Evolutionary conservation across 257 asterid genomes (phyloP).

Genomic region (Schizonepeta tenuifolia): DNA sequence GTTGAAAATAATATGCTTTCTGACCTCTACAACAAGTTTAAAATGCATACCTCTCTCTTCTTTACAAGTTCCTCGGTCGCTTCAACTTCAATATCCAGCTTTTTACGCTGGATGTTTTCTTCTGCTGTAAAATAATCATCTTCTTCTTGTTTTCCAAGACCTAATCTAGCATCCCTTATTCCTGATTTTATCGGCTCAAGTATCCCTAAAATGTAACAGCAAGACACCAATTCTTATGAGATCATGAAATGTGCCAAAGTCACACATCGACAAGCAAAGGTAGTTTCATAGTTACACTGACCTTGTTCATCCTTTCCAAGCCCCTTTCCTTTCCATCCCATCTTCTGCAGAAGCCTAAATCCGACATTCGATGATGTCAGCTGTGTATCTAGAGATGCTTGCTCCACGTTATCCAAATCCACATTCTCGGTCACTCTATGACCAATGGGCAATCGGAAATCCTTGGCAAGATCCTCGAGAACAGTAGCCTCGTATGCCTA

Average conservation of each 20-base stretch:
- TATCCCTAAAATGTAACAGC: slow-evolving; percentile 58
- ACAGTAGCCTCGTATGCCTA: slow-evolving; percentile 72
- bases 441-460: slow-evolving; percentile 79
- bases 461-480: slow-evolving; percentile 92
- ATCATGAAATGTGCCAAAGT: neutral
- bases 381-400: slow-evolving; percentile 86
- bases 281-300: slow-evolving; percentile 32
- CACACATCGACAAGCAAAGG: neutral
- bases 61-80: slow-evolving; percentile 89
- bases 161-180: slow-evolving; percentile 85
- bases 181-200: slow-evolving; percentile 96
- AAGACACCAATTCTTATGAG: neutral
- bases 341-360: slow-evolving; percentile 92
- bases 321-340: slow-evolving; percentile 99
- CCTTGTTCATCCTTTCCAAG: slow-evolving; percentile 99
- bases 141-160: slow-evolving; percentile 98
- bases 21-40: slow-evolving; percentile 33
- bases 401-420: slow-evolving; percentile 90
- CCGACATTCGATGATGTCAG: slow-evolving; percentile 84
- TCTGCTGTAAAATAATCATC: slow-evolving; percentile 96
- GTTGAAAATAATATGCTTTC: slow-evolving; percentile 33
- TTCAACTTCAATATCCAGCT: slow-evolving; percentile 92
- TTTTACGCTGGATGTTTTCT: slow-evolving; percentile 95
- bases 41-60: slow-evolving; percentile 92
- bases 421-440: slow-evolving; percentile 91